Evolutionary conservation across 1,284 basidiomycete species (phyloP).

Genomic region (Ganoderma leucocontextum): DNA sequence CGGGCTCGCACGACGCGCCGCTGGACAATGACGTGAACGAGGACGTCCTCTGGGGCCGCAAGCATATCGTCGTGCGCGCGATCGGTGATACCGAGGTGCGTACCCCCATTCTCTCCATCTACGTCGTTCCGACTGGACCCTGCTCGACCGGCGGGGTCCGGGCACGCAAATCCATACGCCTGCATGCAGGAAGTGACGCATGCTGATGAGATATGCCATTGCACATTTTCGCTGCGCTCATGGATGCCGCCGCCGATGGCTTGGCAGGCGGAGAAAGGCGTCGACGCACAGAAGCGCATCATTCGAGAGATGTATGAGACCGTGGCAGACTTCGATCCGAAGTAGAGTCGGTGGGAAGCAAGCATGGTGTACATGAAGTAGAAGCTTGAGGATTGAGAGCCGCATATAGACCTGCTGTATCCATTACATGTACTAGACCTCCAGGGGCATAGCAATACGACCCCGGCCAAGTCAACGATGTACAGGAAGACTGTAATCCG

Average conservation of each 20-base stretch:
- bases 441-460: not conserved
- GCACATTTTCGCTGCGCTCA: not conserved
- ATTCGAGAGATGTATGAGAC: slow-evolving; percentile 87
- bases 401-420: not conserved
- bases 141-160: too few species aligned
- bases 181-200: slow-evolving; percentile 11
- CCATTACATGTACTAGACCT: slow-evolving; percentile 43
- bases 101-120: slow-evolving; percentile 7
- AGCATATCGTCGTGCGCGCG: slow-evolving; percentile 84
- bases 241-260: not conserved
- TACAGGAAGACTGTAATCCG: not conserved
- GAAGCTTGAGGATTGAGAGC: not conserved
- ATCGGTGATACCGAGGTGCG: slow-evolving; percentile 67
- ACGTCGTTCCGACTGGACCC: not conserved
- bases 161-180: not conserved
- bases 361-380: not conserved
- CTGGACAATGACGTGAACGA: slow-evolving; percentile 65
- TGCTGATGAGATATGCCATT: not conserved
- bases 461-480: not conserved
- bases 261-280: slow-evolving; percentile 65
- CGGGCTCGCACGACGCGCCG: slow-evolving; percentile 67
- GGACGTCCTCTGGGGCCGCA: slow-evolving; percentile 82
- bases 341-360: slow-evolving; percentile 59
- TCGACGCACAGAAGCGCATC: slow-evolving; percentile 81
- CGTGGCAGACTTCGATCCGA: slow-evolving; percentile 74